Percentiles rank a stretch among this genome's conserved stretches.
These are phyloP conservation scores for Volvox africanus DNA, from an alignment of 139 green algal genomes.

Conservation along the genomic window DNA sequence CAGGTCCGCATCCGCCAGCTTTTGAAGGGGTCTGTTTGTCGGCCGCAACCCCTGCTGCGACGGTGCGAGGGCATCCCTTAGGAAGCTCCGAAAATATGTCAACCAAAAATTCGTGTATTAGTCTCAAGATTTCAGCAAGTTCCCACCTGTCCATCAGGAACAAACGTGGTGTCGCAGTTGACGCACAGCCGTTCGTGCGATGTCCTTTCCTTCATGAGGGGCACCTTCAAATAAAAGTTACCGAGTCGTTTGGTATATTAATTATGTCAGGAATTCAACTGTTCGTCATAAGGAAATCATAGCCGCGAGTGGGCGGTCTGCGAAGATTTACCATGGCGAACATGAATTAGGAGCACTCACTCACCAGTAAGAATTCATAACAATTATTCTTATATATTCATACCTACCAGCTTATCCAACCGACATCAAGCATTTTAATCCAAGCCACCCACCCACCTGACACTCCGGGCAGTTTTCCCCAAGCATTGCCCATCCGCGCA, in stretches of 20 bases:
- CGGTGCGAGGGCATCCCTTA: neutral
- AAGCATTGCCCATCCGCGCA: conserved; percentile 57
- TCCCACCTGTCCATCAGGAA: neutral
- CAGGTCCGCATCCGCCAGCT: neutral
- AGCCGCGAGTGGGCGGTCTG: too few species aligned
- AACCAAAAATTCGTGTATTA: too few species aligned
- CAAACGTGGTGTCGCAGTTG: conserved; percentile 52
- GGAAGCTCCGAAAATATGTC: too few species aligned
- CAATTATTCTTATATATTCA: too few species aligned
- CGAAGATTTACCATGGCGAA: too few species aligned
- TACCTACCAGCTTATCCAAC: too few species aligned
- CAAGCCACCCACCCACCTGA: conserved; percentile 25
- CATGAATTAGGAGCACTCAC: too few species aligned
- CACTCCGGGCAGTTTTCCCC: conserved; percentile 52
- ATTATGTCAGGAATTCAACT: neutral
- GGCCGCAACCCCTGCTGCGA: neutral
- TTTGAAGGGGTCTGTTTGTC: neutral
- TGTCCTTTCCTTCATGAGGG: conserved; percentile 50
- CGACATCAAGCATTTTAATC: too few species aligned
- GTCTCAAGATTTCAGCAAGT: too few species aligned
- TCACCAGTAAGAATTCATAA: too few species aligned
- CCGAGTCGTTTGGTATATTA: too few species aligned
- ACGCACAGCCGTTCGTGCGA: conserved; percentile 52
- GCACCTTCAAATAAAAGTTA: conserved; percentile 35
- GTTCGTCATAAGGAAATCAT: neutral